phyloP scores from a whole-genome alignment of 2,329 filamentous ascomycete genomes.

The Nemania sp. region DNA sequence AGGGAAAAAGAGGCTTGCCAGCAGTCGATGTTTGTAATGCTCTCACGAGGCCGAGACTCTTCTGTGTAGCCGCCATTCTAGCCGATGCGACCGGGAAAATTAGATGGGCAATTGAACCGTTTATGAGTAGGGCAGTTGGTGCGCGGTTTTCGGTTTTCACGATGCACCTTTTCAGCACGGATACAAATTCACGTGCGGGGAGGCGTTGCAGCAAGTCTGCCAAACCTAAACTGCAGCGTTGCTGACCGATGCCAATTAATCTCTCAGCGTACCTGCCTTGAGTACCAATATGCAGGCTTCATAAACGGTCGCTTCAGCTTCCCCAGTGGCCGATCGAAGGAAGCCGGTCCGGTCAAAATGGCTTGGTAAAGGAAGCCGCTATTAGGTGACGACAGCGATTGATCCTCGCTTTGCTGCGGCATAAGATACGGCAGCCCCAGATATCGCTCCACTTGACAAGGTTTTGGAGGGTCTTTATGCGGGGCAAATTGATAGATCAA shows the following conservation, averaged over 20 bases:
- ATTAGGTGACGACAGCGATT: conserved; percentile 6
- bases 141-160: too few relatives aligned
- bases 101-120: neutral
- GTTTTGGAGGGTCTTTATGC: conserved; percentile 7
- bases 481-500: conserved; percentile 10
- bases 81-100: neutral
- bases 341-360: too few relatives aligned
- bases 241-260: neutral
- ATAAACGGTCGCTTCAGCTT: conserved; percentile 9
- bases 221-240: neutral
- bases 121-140: too few relatives aligned
- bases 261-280: neutral
- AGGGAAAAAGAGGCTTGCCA: conserved; percentile 15
- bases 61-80: conserved; percentile 32
- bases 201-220: neutral
- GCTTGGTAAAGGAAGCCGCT: neutral
- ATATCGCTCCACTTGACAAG: conserved; percentile 3
- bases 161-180: too few relatives aligned
- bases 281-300: conserved; percentile 7
- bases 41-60: conserved; percentile 31
- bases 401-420: conserved; percentile 29
- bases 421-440: conserved; percentile 17
- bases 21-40: conserved; percentile 27
- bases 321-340: neutral
- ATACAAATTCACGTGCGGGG: neutral